Percentiles rank a stretch among this genome's conserved stretches.
Conservation (phyloP, 2,329 filamentous ascomycete species). For the Xylaria multiplex region DNA sequence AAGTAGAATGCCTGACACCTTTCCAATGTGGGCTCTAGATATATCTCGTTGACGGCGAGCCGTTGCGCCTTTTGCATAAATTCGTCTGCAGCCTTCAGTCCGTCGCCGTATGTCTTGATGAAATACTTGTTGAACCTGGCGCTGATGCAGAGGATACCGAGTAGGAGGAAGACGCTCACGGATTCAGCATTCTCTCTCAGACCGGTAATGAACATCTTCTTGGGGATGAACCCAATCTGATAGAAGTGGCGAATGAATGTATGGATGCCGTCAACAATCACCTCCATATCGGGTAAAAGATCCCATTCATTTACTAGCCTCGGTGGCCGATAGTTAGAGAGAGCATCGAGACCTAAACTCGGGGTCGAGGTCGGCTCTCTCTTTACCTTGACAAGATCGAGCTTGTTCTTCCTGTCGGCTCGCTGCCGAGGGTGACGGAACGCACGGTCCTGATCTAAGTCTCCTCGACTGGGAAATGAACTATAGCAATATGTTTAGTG, state of each 20-base stretch:
- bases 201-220: constrained; percentile 59
- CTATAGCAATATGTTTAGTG: constrained; percentile 47
- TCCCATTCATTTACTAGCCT: constrained; percentile 59
- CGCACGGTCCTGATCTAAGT: constrained; percentile 64
- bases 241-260: constrained; percentile 66
- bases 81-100: constrained; percentile 61
- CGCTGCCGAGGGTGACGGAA: constrained; percentile 66
- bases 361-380: constrained; percentile 43
- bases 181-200: constrained; percentile 59
- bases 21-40: constrained; percentile 63
- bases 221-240: constrained; percentile 68
- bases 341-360: constrained; percentile 37
- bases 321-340: constrained; percentile 49
- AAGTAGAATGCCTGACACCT: constrained; percentile 68
- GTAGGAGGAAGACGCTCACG: constrained; percentile 64
- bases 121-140: constrained; percentile 63
- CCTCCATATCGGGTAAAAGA: constrained; percentile 58
- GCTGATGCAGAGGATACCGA: constrained; percentile 66
- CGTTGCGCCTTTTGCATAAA: constrained; percentile 63
- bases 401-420: constrained; percentile 57
- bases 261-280: constrained; percentile 63
- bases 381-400: constrained; percentile 43
- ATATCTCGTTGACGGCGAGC: constrained; percentile 61
- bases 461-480: constrained; percentile 62
- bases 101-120: constrained; percentile 60